Percentiles rank a stretch among this genome's conserved stretches.
Conservation (phyloP, 108 stramenopile species). For the Cyclostephanos tholiformis region DNA sequence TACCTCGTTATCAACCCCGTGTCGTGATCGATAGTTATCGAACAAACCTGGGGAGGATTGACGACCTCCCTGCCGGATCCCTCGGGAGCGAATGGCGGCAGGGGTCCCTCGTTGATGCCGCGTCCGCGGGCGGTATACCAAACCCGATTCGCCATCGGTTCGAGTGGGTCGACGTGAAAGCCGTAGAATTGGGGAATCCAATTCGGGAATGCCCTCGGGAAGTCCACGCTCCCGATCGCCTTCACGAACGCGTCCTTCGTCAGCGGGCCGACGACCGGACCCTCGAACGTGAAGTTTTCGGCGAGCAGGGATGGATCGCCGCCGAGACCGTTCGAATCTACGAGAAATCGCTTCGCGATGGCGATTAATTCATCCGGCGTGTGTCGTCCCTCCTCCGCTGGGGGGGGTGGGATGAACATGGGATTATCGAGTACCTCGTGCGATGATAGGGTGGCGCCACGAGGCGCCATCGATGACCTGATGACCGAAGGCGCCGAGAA, state of each 20-base stretch:
- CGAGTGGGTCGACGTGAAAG: conserved; percentile 58
- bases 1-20: conserved; percentile 33
- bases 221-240: conserved; percentile 43
- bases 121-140: conserved; percentile 53
- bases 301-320: conserved; percentile 32
- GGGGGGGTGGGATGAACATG: background rate
- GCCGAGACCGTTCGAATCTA: background rate
- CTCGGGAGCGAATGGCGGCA: conserved; percentile 34
- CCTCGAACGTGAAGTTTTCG: conserved; percentile 60
- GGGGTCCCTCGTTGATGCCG: conserved; percentile 32
- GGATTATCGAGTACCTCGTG: background rate
- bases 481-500: background rate
- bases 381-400: background rate
- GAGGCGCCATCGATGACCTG: background rate
- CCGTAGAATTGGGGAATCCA: conserved; percentile 38
- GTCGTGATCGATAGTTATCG: conserved; percentile 51
- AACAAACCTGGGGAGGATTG: conserved; percentile 53
- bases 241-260: conserved; percentile 47
- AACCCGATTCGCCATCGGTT: conserved; percentile 45
- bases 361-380: background rate
- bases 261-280: conserved; percentile 64
- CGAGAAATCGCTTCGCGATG: background rate
- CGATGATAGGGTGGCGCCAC: too few relatives aligned
- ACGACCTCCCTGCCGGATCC: conserved; percentile 35
- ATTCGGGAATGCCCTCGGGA: conserved; percentile 55